Conservation (phyloP, 2,329 filamentous ascomycete genomes). For the Cryphonectria japonica region DNA sequence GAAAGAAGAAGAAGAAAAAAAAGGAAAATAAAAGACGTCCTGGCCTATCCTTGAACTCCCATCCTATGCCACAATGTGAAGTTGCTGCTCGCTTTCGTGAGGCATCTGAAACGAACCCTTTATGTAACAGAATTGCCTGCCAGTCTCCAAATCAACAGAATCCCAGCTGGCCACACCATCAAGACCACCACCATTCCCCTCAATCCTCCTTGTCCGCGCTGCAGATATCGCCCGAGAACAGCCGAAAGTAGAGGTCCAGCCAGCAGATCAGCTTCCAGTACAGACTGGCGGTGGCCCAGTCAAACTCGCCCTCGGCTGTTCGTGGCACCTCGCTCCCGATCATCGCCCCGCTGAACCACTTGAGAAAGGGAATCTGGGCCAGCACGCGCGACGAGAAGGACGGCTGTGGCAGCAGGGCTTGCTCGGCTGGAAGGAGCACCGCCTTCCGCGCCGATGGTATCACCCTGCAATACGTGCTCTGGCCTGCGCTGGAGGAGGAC, state of each 20-base stretch:
- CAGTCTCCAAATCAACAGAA: not conserved
- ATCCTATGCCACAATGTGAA: conserved; percentile 10
- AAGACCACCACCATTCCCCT: not conserved
- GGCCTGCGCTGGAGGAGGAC: conserved; percentile 15
- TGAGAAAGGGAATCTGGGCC: conserved; percentile 68
- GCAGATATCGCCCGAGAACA: conserved; percentile 63
- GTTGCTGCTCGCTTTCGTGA: conserved; percentile 6
- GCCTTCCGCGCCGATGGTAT: conserved; percentile 70
- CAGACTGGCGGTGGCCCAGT: conserved; percentile 69
- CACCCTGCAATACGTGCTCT: conserved; percentile 56
- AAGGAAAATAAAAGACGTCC: not conserved
- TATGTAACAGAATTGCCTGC: not conserved
- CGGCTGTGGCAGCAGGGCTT: conserved; percentile 71
- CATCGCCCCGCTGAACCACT: conserved; percentile 72
- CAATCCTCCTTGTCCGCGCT: conserved; percentile 63
- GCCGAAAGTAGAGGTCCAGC: conserved; percentile 60
- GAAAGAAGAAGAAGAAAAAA: not conserved
- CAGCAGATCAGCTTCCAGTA: conserved; percentile 71
- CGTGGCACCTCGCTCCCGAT: conserved; percentile 78
- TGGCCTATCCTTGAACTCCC: conserved; percentile 8
- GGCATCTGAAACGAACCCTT: not conserved
- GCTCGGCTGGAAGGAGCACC: conserved; percentile 68
- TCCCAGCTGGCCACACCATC: too few species aligned
- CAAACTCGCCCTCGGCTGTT: conserved; percentile 75
- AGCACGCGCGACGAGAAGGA: conserved; percentile 67